Base-by-base conservation (phyloP, 345 rosid genomes). In the Hibiscus trionum region DNA sequence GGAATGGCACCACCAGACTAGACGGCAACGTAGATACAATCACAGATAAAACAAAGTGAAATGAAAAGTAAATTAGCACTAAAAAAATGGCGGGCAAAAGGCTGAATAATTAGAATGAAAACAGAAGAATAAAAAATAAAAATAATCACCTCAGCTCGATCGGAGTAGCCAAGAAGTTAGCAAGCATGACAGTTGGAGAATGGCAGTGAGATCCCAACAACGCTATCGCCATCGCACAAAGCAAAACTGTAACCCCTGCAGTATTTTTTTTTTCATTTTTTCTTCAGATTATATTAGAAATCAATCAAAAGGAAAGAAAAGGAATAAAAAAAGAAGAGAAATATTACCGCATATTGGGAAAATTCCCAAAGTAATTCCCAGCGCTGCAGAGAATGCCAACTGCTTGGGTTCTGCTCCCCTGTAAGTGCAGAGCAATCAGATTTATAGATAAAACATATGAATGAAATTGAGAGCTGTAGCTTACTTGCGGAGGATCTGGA, bases 331-430 rank as follows among this genome's bases (percentile, higher is more conserved):
- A 55, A 19, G 2, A 55, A 55, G 8, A 55, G 26, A 24, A 3
- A 57, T 3, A 55, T 55, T 73, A 90, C 98, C 98, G 49, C 97
- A 91, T 53, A 94, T 88, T 12, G 97, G 97, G 70, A 94, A 94
- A 12, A 94, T 71, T 76, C 97, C 97, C 64, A 94, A 47, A 42
- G 97, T 87, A 72, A 88, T 62, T n/a, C 98, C 98, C 69, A 91
- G 77, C 73, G 98, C 97, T 11, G 96, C 82, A 63, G 98, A 91
- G 75, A 91, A 87, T 1, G 97, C 97, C 77, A 94, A 71, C 79
- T 86, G 93, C 86, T 82, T 90, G n/a, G 98, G 97, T 79, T 91
- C 98, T 65, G 90, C 82, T 72, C 97, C 92, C 78, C 95, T 91
- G 84, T 11, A 55, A 57, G 33, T 24, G 61, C 15, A 24, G 24